Percentiles rank a stretch among this genome's conserved stretches.
Evolutionary conservation across 129 eudicot species (phyloP).

Genomic region (Lactuca saligna): DNA sequence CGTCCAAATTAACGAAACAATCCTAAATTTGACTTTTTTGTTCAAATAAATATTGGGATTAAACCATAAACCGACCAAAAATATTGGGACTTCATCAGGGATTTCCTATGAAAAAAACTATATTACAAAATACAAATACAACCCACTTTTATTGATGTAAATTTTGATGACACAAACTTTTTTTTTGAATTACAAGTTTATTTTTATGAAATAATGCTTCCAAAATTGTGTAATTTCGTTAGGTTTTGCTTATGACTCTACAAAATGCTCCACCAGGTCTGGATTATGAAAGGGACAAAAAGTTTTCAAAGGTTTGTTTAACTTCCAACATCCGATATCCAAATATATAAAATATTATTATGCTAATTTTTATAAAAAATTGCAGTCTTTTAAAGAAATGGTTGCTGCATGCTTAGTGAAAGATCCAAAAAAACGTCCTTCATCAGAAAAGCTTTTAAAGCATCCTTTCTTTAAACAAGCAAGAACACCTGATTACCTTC

Average conservation of each 20-base stretch:
- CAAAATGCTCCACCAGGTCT: slow-evolving; percentile 99
- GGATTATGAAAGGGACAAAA: slow-evolving; percentile 91
- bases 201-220: background rate
- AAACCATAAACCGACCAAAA: too few species aligned
- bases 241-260: slow-evolving; percentile 94
- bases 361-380: slow-evolving; percentile 14
- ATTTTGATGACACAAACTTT: too few species aligned
- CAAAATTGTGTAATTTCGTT: slow-evolving; percentile 5
- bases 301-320: slow-evolving; percentile 78
- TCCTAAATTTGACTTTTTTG: too few species aligned
- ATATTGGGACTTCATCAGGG: too few species aligned
- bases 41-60: too few species aligned
- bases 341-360: background rate
- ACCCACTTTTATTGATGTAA: too few species aligned
- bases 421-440: slow-evolving; percentile 93
- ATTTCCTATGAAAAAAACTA: too few species aligned
- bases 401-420: slow-evolving; percentile 97
- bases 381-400: slow-evolving; percentile 89
- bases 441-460: slow-evolving; percentile 87
- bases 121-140: too few species aligned
- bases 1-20: too few species aligned
- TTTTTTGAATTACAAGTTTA: too few species aligned
- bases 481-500: slow-evolving; percentile 59
- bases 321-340: background rate
- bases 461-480: slow-evolving; percentile 89